These are phyloP conservation scores for Tolypocladium sp. DNA, from an alignment of 2,329 filamentous ascomycete genomes.

Conservation along the genomic window DNA sequence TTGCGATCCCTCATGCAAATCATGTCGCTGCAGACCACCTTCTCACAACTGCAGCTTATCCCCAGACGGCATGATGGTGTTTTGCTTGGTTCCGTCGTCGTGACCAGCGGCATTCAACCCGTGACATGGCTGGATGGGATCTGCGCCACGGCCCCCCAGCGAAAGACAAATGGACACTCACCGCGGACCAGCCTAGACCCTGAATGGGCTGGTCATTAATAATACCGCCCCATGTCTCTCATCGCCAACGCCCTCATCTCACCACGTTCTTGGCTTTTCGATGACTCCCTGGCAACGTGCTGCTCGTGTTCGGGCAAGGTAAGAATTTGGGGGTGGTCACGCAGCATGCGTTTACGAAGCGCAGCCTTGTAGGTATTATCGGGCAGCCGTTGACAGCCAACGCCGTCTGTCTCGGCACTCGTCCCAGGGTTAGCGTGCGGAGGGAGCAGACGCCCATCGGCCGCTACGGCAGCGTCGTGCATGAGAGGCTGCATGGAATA, in stretches of 20 bases:
- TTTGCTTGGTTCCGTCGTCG: too few species aligned
- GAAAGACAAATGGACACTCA: neutral
- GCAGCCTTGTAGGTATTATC: neutral
- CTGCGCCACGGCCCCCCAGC: neutral
- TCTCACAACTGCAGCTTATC: neutral
- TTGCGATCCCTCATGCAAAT: neutral
- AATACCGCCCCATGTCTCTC: neutral
- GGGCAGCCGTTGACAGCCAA: neutral
- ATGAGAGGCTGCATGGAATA: neutral
- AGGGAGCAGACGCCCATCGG: neutral
- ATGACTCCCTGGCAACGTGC: neutral
- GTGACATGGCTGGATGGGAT: neutral
- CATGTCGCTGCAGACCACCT: neutral
- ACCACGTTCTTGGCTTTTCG: neutral
- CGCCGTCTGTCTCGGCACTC: neutral
- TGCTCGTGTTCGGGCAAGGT: neutral
- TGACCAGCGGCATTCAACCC: neutral
- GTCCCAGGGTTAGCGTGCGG: neutral
- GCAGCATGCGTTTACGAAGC: neutral
- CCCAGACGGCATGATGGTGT: neutral
- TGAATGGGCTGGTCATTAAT: neutral
- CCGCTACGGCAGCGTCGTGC: neutral
- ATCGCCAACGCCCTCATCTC: neutral
- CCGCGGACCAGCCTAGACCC: neutral
- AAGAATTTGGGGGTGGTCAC: neutral